These are phyloP conservation scores for Pneumocystis sp. DNA, from an alignment of 1,139 yeast species.

Conservation along the genomic window DNA sequence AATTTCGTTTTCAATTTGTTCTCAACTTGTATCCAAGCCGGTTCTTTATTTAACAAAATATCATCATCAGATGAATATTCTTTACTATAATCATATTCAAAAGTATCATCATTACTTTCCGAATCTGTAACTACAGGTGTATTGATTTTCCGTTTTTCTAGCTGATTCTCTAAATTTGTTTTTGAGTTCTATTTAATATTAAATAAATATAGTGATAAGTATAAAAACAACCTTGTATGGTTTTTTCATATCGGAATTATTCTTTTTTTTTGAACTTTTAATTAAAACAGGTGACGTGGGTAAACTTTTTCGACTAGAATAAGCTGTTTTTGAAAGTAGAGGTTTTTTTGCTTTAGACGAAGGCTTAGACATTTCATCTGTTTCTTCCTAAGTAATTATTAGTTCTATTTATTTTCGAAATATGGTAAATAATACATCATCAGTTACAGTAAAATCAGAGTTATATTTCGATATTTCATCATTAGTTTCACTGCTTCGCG, in stretches of 20 bases:
- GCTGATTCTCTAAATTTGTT: not conserved
- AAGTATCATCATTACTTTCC: not conserved
- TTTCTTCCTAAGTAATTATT: not conserved
- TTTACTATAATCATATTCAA: not conserved
- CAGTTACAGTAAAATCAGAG: not conserved
- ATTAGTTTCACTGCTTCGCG: not conserved
- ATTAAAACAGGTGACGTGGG: not conserved
- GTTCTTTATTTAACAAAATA: not conserved
- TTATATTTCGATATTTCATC: not conserved
- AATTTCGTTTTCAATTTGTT: not conserved
- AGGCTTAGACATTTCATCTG: not conserved
- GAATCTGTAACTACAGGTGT: not conserved
- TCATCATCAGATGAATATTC: not conserved
- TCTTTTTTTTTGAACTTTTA: not conserved
- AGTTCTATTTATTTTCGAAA: not conserved
- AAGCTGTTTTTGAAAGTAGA: not conserved
- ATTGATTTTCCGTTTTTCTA: not conserved
- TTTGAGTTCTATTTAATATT: not conserved
- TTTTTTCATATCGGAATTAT: not conserved
- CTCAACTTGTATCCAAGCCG: not conserved
- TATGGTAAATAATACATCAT: not conserved
- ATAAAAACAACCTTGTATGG: not conserved
- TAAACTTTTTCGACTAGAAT: not conserved
- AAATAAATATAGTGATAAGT: not conserved
- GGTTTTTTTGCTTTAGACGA: not conserved